Conservation (phyloP, 129 eudicot genomes). For the Flaveria linearis region DNA sequence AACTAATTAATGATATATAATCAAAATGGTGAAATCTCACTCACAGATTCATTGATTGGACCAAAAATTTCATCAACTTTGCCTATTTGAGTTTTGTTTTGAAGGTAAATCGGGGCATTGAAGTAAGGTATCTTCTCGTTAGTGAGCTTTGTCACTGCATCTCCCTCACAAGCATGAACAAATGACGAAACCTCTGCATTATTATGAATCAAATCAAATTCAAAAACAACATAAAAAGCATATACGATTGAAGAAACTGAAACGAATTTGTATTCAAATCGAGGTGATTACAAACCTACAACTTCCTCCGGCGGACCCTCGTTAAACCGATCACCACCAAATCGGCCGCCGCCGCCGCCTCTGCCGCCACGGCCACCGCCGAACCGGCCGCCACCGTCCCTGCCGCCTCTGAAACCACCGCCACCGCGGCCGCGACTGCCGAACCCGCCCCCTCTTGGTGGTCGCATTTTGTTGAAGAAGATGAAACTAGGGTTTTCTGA, state of each 20-base stretch:
- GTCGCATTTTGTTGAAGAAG: constrained; percentile 55
- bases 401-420: constrained; percentile 44
- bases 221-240: background rate
- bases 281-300: constrained; percentile 39
- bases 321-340: constrained; percentile 43
- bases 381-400: constrained; percentile 42
- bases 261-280: background rate
- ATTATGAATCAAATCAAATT: background rate
- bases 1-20: background rate
- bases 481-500: constrained; percentile 41
- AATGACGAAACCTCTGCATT: constrained; percentile 77
- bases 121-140: constrained; percentile 88
- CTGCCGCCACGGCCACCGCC: constrained; percentile 38
- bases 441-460: constrained; percentile 61
- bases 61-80: constrained; percentile 98
- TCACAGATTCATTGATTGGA: constrained; percentile 94
- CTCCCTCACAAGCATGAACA: constrained; percentile 91
- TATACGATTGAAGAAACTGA: background rate
- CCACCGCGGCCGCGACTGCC: constrained; percentile 42
- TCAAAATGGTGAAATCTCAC: constrained; percentile 8
- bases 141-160: constrained; percentile 90
- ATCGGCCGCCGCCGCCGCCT: constrained; percentile 44
- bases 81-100: constrained; percentile 94
- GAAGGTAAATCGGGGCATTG: constrained; percentile 87
- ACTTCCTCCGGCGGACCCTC: constrained; percentile 71